A percentile compares a stretch with the other conserved stretches of the same genome.
Evolutionary conservation across 2,329 filamentous ascomycete species (phyloP).

Genomic region (Aureobasidium sp.): DNA sequence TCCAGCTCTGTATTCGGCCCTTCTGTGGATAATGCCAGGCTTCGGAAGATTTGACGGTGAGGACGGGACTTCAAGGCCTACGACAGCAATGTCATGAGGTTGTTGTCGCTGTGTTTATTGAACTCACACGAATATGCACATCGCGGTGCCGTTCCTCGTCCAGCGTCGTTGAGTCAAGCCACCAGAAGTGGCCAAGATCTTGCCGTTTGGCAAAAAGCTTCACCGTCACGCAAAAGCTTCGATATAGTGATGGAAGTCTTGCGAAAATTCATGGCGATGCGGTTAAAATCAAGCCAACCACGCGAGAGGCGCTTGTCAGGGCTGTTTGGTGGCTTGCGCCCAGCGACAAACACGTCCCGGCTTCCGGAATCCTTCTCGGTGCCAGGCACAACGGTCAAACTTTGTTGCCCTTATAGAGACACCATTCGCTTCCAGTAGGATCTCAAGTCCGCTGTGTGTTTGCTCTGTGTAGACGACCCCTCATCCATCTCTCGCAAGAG

Average conservation of each 20-base stretch:
- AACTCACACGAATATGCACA: neutral
- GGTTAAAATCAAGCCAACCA: conserved; percentile 11
- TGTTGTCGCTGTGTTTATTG: neutral
- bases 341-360: neutral
- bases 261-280: neutral
- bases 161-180: neutral
- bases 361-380: neutral
- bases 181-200: neutral
- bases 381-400: neutral
- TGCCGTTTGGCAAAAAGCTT: neutral
- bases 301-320: conserved; percentile 8
- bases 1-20: conserved; percentile 32
- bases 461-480: neutral
- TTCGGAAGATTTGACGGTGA: conserved; percentile 3
- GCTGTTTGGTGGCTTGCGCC: conserved; percentile 5
- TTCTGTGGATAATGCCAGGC: conserved; percentile 10
- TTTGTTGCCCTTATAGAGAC: neutral
- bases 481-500: neutral
- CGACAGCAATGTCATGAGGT: neutral
- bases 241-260: neutral
- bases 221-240: neutral
- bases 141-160: neutral
- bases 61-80: neutral
- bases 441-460: neutral
- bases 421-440: neutral